Evolutionary conservation across 2,329 filamentous ascomycete species (phyloP).

Genomic region (Colletotrichum sp.): DNA sequence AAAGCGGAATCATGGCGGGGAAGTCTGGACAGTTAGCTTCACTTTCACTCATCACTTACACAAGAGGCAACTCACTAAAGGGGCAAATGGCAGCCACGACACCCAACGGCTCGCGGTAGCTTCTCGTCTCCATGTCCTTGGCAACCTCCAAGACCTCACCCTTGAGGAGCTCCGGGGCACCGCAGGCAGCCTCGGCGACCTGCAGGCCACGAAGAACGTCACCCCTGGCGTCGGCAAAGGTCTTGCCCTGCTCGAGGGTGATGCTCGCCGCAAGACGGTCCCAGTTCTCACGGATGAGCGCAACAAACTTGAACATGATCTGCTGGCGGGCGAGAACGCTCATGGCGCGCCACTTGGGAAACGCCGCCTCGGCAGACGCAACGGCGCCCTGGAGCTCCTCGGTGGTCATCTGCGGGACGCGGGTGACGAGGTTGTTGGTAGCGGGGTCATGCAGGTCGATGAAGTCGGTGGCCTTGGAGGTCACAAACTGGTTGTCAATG

Average conservation of each 20-base stretch:
- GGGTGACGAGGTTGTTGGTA: slow-evolving; percentile 84
- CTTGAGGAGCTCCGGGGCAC: slow-evolving; percentile 80
- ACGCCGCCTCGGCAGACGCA: slow-evolving; percentile 77
- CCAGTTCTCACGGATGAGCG: slow-evolving; percentile 83
- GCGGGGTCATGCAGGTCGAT: slow-evolving; percentile 84
- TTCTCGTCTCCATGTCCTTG: slow-evolving; percentile 89
- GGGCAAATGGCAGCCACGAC: slow-evolving; percentile 86
- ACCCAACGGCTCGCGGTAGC: slow-evolving; percentile 81
- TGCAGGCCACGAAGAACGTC: slow-evolving; percentile 84
- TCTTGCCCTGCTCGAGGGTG: slow-evolving; percentile 88
- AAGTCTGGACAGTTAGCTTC: slow-evolving; percentile 65
- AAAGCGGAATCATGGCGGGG: slow-evolving; percentile 91
- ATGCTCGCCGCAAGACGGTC: slow-evolving; percentile 84
- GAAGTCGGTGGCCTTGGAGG: slow-evolving; percentile 71
- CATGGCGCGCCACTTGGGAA: slow-evolving; percentile 74
- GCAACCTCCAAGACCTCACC: slow-evolving; percentile 85
- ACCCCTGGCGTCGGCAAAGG: slow-evolving; percentile 80
- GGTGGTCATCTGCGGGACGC: slow-evolving; percentile 82
- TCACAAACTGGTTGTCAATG: slow-evolving; percentile 78
- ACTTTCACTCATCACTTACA: not conserved
- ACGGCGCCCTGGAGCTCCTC: slow-evolving; percentile 78
- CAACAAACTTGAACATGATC: slow-evolving; percentile 87
- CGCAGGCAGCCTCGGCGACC: slow-evolving; percentile 83
- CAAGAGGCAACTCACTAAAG: slow-evolving; percentile 66
- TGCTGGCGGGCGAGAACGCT: slow-evolving; percentile 78